Conservation (phyloP, 2,329 filamentous ascomycete genomes). For the Aspergillus fumigatus region DNA sequence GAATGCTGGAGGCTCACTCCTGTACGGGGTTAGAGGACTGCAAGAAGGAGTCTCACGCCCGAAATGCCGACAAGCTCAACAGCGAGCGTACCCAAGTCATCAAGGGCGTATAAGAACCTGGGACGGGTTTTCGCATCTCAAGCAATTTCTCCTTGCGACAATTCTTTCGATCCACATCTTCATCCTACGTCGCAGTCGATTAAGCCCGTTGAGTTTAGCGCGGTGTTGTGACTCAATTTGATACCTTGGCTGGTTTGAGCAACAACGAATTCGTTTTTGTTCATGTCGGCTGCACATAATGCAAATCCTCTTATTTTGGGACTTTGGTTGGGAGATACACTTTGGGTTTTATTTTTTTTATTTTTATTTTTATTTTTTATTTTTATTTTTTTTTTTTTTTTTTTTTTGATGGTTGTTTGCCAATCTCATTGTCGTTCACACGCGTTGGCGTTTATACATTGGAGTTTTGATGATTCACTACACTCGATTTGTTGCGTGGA, state of each 20-base stretch:
- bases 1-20: slow-evolving; percentile 89
- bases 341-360: not conserved
- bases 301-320: slow-evolving; percentile 1
- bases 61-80: slow-evolving; percentile 89
- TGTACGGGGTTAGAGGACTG: slow-evolving; percentile 92
- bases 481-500: slow-evolving; percentile 8
- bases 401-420: slow-evolving; percentile 3
- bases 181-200: slow-evolving; percentile 10
- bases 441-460: slow-evolving; percentile 25
- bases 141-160: not conserved
- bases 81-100: slow-evolving; percentile 90
- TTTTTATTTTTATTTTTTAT: no score
- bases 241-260: not conserved
- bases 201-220: slow-evolving; percentile 25
- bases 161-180: slow-evolving; percentile 8
- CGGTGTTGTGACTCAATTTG: slow-evolving; percentile 22
- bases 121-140: not conserved
- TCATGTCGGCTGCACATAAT: not conserved
- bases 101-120: slow-evolving; percentile 67
- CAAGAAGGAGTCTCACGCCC: slow-evolving; percentile 94
- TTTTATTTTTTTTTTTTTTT: not conserved
- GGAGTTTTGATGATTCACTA: slow-evolving; percentile 16
- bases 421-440: slow-evolving; percentile 10
- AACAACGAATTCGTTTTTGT: not conserved
- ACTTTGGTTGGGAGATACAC: slow-evolving; percentile 11